Evolutionary conservation across 495 filamentous ascomycete species (phyloP).

Genomic region (Podospora didyma): DNA sequence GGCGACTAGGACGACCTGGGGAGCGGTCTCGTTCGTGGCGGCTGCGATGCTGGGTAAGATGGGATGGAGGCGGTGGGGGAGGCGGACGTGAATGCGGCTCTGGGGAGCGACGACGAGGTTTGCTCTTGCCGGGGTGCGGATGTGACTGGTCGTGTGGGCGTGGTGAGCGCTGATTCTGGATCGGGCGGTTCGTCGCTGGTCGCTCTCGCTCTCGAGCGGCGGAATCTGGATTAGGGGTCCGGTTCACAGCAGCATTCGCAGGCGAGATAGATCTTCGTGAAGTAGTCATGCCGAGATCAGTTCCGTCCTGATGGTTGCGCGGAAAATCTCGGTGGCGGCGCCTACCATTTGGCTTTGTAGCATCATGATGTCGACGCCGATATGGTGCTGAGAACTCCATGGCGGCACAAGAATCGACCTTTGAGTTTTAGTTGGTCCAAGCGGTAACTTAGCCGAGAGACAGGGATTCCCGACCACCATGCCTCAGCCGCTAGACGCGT

Average conservation of each 20-base stretch:
- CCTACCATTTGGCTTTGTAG: conserved; percentile 34
- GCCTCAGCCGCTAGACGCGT: conserved; percentile 23
- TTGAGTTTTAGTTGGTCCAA: conserved; percentile 36
- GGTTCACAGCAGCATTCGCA: conserved; percentile 26
- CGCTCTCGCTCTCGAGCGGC: not conserved
- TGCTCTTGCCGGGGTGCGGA: conserved; percentile 4
- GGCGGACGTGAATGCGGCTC: conserved; percentile 5
- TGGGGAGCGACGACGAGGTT: conserved; percentile 6
- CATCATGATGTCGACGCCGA: conserved; percentile 23
- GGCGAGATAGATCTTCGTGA: conserved; percentile 29
- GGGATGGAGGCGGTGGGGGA: conserved; percentile 10
- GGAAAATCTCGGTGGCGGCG: conserved; percentile 20
- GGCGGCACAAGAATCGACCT: conserved; percentile 29
- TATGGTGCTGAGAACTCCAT: conserved; percentile 26
- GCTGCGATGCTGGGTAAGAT: conserved; percentile 11
- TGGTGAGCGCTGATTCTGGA: conserved; percentile 8
- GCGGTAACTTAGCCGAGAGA: conserved; percentile 32
- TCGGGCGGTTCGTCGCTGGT: conserved; percentile 4
- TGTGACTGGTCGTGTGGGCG: conserved; percentile 4
- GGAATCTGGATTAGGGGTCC: conserved; percentile 15
- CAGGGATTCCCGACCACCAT: conserved; percentile 23
- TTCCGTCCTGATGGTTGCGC: conserved; percentile 23
- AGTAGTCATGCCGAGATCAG: conserved; percentile 38
- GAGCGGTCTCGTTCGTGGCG: conserved; percentile 28
- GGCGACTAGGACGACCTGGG: conserved; percentile 26